phyloP scores from a whole-genome alignment of 345 rosid genomes.

The Acer campestre region DNA sequence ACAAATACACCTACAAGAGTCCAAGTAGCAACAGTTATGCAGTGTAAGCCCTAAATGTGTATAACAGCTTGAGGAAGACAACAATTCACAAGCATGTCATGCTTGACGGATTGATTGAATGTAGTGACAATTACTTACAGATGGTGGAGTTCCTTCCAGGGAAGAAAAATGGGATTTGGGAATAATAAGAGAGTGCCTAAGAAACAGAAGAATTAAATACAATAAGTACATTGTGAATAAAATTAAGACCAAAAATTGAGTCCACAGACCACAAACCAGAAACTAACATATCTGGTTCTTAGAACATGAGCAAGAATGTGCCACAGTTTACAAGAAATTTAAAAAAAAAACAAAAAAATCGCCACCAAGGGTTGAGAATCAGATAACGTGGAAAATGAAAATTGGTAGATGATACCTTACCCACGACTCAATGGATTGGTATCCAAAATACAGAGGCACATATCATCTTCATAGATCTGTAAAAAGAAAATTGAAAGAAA shows the following conservation, averaged over 20 bases:
- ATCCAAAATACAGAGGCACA: slow-evolving; percentile 88
- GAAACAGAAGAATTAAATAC: slow-evolving; percentile 13
- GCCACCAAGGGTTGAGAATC: neutral
- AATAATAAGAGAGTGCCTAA: slow-evolving; percentile 91
- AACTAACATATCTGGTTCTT: neutral
- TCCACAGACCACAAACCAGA: neutral
- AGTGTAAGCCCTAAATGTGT: neutral
- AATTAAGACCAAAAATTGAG: neutral
- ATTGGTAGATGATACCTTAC: slow-evolving; percentile 60
- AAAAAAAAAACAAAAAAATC: neutral
- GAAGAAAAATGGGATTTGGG: slow-evolving; percentile 85
- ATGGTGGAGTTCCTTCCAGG: slow-evolving; percentile 81
- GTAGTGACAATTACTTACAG: slow-evolving; percentile 59
- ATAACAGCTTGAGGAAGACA: neutral
- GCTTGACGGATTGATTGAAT: neutral
- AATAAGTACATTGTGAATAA: slow-evolving; percentile 9
- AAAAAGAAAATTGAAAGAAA: neutral
- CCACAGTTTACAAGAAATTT: neutral
- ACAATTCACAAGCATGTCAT: neutral
- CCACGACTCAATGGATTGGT: slow-evolving; percentile 73
- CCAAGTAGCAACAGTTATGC: neutral
- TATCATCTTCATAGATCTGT: slow-evolving; percentile 92
- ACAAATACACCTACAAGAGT: neutral
- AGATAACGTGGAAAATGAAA: neutral
- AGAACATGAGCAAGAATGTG: neutral